Evolutionary conservation across 2,329 filamentous ascomycete species (phyloP).

Genomic region (Ophiostoma piceae): DNA sequence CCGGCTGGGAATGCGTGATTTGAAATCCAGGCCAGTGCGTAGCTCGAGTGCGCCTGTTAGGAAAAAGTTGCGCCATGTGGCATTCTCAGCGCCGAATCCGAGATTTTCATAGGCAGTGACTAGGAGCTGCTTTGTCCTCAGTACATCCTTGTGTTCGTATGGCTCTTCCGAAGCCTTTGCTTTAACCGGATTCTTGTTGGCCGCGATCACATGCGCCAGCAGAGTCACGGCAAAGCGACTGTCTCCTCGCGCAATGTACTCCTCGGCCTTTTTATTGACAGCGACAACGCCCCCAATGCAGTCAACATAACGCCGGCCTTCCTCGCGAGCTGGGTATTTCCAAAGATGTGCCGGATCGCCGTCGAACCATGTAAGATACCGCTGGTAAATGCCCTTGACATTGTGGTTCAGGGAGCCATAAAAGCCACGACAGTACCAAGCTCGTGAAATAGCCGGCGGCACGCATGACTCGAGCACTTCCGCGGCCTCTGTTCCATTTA

Average conservation of each 20-base stretch:
- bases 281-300: slow-evolving; percentile 17
- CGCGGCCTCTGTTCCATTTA: slow-evolving; percentile 17
- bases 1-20: slow-evolving; percentile 12
- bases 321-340: slow-evolving; percentile 16
- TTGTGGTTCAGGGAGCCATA: slow-evolving; percentile 22
- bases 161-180: neutral
- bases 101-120: slow-evolving; percentile 19
- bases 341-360: slow-evolving; percentile 19
- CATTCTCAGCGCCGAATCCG: slow-evolving; percentile 18
- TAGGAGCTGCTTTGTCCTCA: slow-evolving; percentile 18
- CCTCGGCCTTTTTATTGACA: slow-evolving; percentile 14
- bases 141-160: neutral
- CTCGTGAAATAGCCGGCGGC: slow-evolving; percentile 19
- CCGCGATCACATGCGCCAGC: slow-evolving; percentile 16
- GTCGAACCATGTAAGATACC: slow-evolving; percentile 22
- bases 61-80: slow-evolving; percentile 22
- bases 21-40: slow-evolving; percentile 18
- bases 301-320: slow-evolving; percentile 8
- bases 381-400: slow-evolving; percentile 22
- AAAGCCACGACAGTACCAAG: slow-evolving; percentile 20
- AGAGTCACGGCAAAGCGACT: slow-evolving; percentile 21
- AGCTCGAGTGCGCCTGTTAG: slow-evolving; percentile 19
- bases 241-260: slow-evolving; percentile 17
- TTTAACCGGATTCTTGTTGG: neutral
- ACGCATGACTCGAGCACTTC: slow-evolving; percentile 11